phyloP scores from a whole-genome alignment of 306 rosid species.

The Fagus sylvatica region DNA sequence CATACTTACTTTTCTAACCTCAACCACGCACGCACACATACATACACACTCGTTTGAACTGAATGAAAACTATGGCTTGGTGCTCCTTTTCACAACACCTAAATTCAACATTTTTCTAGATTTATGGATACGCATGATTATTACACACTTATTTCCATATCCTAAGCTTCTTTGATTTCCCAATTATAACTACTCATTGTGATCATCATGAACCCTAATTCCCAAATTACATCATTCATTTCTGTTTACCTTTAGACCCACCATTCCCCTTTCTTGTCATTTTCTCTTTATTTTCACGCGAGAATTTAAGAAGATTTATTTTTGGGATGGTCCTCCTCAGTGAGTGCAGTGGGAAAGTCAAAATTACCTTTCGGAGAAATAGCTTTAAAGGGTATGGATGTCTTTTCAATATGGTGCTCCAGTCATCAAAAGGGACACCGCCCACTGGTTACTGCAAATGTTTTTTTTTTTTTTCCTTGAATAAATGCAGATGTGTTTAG shows the following conservation, averaged over 20 bases:
- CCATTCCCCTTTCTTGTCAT: constrained; percentile 37
- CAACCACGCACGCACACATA: constrained; percentile 30
- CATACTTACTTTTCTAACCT: constrained; percentile 37
- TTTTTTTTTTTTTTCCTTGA: background rate
- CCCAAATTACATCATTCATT: constrained; percentile 54
- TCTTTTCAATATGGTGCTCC: constrained; percentile 18
- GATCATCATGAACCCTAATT: constrained; percentile 54
- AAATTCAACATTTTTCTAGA: constrained; percentile 13
- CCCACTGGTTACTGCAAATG: constrained; percentile 6
- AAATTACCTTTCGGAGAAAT: constrained; percentile 23
- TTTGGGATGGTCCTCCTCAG: constrained; percentile 34
- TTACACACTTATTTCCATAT: constrained; percentile 46
- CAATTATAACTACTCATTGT: constrained; percentile 53
- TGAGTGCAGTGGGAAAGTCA: constrained; percentile 27
- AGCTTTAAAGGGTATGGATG: constrained; percentile 27
- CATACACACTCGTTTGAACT: constrained; percentile 36
- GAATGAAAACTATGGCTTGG: constrained; percentile 40
- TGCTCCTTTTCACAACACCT: constrained; percentile 31
- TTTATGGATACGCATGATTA: constrained; percentile 40
- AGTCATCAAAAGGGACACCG: constrained; percentile 23
- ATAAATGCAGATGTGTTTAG: too few relatives aligned
- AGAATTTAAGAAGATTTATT: constrained; percentile 32
- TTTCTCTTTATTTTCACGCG: constrained; percentile 33
- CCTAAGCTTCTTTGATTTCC: constrained; percentile 46
- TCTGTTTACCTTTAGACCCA: constrained; percentile 35